A percentile compares a stretch with the other conserved stretches of the same genome.
Conservation (phyloP, 2,329 filamentous ascomycete genomes). For the Botrytis fragariae region DNA sequence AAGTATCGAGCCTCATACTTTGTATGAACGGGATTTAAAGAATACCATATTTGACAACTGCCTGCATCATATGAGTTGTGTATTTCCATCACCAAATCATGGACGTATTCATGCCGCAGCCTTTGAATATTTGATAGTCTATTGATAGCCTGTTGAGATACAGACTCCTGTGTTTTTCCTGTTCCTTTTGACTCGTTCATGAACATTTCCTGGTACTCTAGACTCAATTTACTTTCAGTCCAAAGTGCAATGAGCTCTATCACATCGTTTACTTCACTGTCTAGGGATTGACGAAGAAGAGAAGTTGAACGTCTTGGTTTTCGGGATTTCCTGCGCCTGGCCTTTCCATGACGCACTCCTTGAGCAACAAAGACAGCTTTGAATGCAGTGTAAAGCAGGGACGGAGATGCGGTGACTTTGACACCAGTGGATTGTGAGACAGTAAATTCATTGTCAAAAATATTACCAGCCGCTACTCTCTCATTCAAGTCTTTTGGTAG, state of each 20-base stretch:
- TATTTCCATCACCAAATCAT: not conserved
- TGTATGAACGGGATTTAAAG: not conserved
- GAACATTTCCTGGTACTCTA: not conserved
- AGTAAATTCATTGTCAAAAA: not conserved
- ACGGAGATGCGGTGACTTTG: not conserved
- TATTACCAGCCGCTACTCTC: not conserved
- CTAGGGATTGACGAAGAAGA: not conserved
- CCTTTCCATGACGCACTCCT: not conserved
- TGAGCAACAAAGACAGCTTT: not conserved
- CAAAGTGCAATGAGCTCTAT: not conserved
- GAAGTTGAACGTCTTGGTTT: not conserved
- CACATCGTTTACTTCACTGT: not conserved
- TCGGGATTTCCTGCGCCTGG: not conserved
- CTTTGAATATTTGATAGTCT: not conserved
- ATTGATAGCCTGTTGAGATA: rapidly evolving
- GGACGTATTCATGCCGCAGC: not conserved
- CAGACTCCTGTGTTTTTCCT: not conserved
- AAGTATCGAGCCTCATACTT: not conserved
- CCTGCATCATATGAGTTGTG: not conserved
- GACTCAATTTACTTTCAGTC: not conserved
- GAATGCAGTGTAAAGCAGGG: not conserved
- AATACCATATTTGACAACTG: not conserved
- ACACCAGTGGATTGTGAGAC: not conserved
- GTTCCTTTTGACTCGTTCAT: not conserved
- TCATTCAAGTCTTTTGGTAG: not conserved